Evolutionary conservation across 1,284 basidiomycete genomes (phyloP), one percentile per base, ranked within the genome.

Genomic region (Salmacisia buchloeana): DNA sequence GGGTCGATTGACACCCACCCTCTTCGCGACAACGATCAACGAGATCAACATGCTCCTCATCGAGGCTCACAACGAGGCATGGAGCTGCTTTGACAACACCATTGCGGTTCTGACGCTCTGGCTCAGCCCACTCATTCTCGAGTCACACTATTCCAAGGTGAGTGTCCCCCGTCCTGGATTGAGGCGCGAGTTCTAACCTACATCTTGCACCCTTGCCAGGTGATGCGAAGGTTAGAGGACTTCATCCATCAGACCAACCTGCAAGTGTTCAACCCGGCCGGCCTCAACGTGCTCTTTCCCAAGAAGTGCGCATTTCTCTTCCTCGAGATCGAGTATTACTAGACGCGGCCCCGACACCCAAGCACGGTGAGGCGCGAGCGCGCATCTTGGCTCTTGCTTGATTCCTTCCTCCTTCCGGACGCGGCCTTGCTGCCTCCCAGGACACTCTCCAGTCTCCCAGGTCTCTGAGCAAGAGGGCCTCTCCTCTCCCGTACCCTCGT

Each of bases 251-350:
- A 85, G 58, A 80, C 87, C 59, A 94, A 94, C 77, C 78, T 77
- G 29, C 83, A 84, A 54, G 67, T 89, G 21, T 91, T 87, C 80
- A 90, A 93, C 75, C 88, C 89, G 1, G 87, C 83, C 3, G 92
- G 91, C 2, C 80, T 94, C 69, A 88, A 91, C 68, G 85, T 94
- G 54, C 81, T 90, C 33, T 89, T 89, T 86, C 92, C 91, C 1
- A 83, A 84, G 41, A 85, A 85, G 72, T 86, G 88, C 63, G 92
- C 88, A 0, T 92, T 91, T 78, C 82, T 93, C 69, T 94, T 89
- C 81, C 64, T 82, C 43, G 81, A 82, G 68, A 62, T 81, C 43
- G 80, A 81, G 65, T 81, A 81, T 69, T 81, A 75, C 63, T 63
- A 62, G 31, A 41, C 15, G 4, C 27, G 12, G 15, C 33, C 23